Base-by-base conservation (phyloP, 1,139 yeast genomes). In the Yamadazyma trypodendri region DNA sequence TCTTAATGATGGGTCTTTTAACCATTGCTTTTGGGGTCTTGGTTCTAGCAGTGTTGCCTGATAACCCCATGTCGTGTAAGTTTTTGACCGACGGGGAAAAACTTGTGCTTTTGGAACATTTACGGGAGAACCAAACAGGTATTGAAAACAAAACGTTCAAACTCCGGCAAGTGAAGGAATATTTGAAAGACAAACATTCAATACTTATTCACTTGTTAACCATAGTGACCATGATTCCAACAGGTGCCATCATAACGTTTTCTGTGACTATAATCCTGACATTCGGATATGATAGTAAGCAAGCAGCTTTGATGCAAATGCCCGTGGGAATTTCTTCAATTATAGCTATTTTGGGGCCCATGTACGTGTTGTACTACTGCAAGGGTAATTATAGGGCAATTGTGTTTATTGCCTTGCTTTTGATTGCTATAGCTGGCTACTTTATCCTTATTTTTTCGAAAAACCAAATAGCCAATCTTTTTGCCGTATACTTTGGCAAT, bases 231-330 rank as follows among this genome's bases (percentile, higher is more conserved):
- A 66, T 63, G 57, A 63, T 67, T 23, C 67, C 67, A 4, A 66
- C 72, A 2, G 74, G 74, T 8, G 68, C 71, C 2, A 60, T 68
- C 23, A 61, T 61, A 13, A 61, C 71, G 1, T 68, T 67, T 38
- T 63, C 70, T 40, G 70, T 65, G 7, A 64, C 71, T 1, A 61
- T 68, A 11, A 67, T 67, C 12, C 55, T 58, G 13, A 51, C 66
- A 23, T 65, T 68, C 46, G 73, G 72, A 2, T 67, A 63, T 38
- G 49, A 52, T 36, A 46, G 35, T 38, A 54, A 61, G 38, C 44
- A 61, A 39, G 58, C 72, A 2, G 69, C 73, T 1, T 52, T 68
- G 25, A 59, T 67, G 50, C 72, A 68, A 46, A 55, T 67, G 52
- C 73, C 74, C 2, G 58, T 63, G 5, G 72, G 73, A 2, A 58